phyloP scores from a whole-genome alignment of 257 asterid species.

The Apocynum venetum region DNA sequence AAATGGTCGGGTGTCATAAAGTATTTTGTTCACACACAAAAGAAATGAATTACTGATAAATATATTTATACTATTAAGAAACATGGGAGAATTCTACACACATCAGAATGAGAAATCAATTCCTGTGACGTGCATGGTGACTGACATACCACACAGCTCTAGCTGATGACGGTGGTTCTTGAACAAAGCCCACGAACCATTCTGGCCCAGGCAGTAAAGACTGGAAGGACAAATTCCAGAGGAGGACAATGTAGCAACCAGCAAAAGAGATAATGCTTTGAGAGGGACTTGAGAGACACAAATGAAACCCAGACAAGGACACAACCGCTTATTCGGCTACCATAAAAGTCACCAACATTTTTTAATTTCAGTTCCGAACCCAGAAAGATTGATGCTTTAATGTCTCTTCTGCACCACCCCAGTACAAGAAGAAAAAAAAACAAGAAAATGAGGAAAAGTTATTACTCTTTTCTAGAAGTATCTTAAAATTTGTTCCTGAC shows the following conservation, averaged over 20 bases:
- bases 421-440: background rate
- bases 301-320: slow-evolving; percentile 1
- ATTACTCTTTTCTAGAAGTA: background rate
- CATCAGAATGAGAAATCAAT: background rate
- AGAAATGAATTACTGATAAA: background rate
- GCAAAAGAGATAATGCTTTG: slow-evolving; percentile 1
- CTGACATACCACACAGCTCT: slow-evolving; percentile 5
- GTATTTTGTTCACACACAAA: background rate
- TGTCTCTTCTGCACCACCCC: background rate
- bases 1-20: background rate
- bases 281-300: background rate
- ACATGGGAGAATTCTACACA: background rate
- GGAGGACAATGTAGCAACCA: slow-evolving; percentile 2
- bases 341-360: background rate
- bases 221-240: background rate
- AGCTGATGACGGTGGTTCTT: slow-evolving; percentile 1
- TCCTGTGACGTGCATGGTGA: background rate
- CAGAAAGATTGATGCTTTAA: background rate
- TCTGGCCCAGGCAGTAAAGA: slow-evolving; percentile 1
- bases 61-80: background rate
- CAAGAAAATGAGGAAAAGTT: background rate
- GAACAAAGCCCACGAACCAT: slow-evolving; percentile 7
- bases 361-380: background rate
- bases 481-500: background rate
- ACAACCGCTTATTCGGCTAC: slow-evolving; percentile 5